Percentiles rank a stretch among this genome's conserved stretches.
These are phyloP conservation scores for Cordyceps sp. DNA, from an alignment of 2,329 filamentous ascomycete species.

Conservation along the genomic window DNA sequence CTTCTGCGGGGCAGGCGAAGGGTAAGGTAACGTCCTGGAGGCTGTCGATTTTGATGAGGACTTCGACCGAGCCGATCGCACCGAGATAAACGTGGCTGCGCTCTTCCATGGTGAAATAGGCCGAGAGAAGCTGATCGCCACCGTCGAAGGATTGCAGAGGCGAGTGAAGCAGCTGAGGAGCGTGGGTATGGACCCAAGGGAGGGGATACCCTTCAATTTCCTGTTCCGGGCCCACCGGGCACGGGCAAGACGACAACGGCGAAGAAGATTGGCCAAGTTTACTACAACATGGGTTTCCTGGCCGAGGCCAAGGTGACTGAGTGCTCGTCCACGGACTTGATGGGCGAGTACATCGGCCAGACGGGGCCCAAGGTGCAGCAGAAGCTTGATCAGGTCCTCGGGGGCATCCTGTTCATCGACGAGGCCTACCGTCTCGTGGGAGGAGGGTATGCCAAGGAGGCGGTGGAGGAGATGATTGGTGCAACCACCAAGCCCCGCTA, in stretches of 20 bases:
- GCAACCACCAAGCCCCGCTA: conserved; percentile 38
- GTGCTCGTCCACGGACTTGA: conserved; percentile 49
- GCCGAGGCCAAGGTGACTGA: conserved; percentile 42
- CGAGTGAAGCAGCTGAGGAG: conserved; percentile 15
- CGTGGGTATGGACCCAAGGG: conserved; percentile 10
- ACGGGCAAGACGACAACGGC: conserved; percentile 63
- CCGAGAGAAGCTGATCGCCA: conserved; percentile 32
- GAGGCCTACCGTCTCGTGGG: conserved; percentile 50
- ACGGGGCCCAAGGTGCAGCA: conserved; percentile 48
- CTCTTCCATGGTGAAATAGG: conserved; percentile 45
- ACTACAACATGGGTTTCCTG: conserved; percentile 58
- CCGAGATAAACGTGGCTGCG: conserved; percentile 24
- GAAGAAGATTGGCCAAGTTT: conserved; percentile 58
- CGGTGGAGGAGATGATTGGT: conserved; percentile 36
- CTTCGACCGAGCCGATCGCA: conserved; percentile 25
- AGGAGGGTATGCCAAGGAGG: conserved; percentile 39
- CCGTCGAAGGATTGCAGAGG: conserved; percentile 37
- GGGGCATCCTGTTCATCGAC: conserved; percentile 54
- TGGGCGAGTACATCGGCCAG: conserved; percentile 53
- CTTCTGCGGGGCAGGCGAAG: conserved; percentile 6
- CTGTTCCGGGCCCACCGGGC: conserved; percentile 49
- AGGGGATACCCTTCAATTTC: conserved; percentile 47
- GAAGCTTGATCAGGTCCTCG: conserved; percentile 43
- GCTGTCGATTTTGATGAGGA: conserved; percentile 60
- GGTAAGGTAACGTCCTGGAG: conserved; percentile 48